These are phyloP conservation scores for Francoa sonchifolia DNA, from an alignment of 441 rosid genomes.

Conservation along the genomic window DNA sequence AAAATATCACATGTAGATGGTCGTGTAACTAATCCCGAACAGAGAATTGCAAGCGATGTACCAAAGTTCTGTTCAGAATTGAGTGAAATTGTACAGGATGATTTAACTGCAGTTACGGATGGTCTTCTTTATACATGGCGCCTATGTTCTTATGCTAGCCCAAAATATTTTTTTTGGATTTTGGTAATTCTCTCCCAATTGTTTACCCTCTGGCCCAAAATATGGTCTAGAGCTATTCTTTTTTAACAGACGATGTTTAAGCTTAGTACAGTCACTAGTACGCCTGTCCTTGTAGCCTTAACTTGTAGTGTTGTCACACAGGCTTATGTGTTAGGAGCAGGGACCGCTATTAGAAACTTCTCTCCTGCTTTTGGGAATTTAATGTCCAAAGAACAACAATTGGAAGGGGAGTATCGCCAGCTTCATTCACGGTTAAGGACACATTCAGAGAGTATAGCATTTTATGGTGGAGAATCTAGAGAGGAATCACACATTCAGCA, in stretches of 20 bases:
- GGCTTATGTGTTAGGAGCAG: constrained; percentile 96
- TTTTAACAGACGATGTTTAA: constrained; percentile 5
- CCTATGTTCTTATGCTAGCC: constrained; percentile 94
- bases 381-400: constrained; percentile 89
- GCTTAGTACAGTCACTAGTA: no score
- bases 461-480: constrained; percentile 89
- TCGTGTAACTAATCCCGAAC: constrained; percentile 88
- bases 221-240: neutral
- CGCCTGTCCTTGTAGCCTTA: constrained; percentile 9
- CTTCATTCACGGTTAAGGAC: constrained; percentile 98
- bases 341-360: constrained; percentile 73
- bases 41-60: constrained; percentile 91
- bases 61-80: constrained; percentile 94
- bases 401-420: constrained; percentile 94
- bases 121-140: constrained; percentile 94
- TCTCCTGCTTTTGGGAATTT: constrained; percentile 95
- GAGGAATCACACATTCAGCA: constrained; percentile 89
- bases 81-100: constrained; percentile 90
- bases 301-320: constrained; percentile 20
- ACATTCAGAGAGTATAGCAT: constrained; percentile 97
- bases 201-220: constrained; percentile 3
- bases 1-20: constrained; percentile 95
- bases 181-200: constrained; percentile 42
- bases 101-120: constrained; percentile 82
- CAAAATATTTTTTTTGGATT: constrained; percentile 90